Percentiles rank a stretch among this genome's conserved stretches.
Conservation (phyloP, 1,139 yeast genomes). For the Taiozyma sp. region DNA sequence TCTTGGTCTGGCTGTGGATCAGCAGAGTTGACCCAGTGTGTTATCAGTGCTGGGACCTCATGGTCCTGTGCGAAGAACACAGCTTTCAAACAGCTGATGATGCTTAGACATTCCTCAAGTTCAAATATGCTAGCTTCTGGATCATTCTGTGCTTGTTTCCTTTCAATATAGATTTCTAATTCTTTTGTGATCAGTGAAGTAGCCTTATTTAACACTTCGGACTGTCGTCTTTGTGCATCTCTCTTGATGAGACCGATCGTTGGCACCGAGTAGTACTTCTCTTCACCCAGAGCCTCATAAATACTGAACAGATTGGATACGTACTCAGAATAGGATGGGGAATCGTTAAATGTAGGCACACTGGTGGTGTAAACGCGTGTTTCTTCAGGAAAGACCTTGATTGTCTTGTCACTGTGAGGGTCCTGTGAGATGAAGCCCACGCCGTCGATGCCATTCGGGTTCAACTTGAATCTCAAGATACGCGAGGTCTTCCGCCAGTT, state of each 20-base stretch:
- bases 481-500: conserved; percentile 28
- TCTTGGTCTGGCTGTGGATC: conserved; percentile 55
- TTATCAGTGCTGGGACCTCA: conserved; percentile 37
- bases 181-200: conserved; percentile 30
- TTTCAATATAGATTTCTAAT: conserved; percentile 29
- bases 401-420: conserved; percentile 21
- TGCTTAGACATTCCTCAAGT: conserved; percentile 42
- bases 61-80: conserved; percentile 43
- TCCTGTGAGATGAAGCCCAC: conserved; percentile 35
- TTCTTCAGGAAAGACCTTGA: conserved; percentile 25
- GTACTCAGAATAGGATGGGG: conserved; percentile 33
- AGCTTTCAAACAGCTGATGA: conserved; percentile 56
- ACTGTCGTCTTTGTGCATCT: conserved; percentile 28
- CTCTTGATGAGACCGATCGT: conserved; percentile 34
- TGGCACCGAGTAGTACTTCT: conserved; percentile 31
- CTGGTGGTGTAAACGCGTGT: conserved; percentile 34
- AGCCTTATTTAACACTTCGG: conserved; percentile 29
- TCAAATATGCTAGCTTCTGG: conserved; percentile 29
- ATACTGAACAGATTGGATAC: conserved; percentile 34
- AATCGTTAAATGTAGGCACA: conserved; percentile 33
- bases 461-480: conserved; percentile 36
- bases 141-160: conserved; percentile 15
- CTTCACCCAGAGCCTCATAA: conserved; percentile 33
- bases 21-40: conserved; percentile 62
- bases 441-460: conserved; percentile 36